Evolutionary conservation across 1,284 basidiomycete species (phyloP), one percentile per base, ranked within the genome.

Genomic region (Cystobasidium slooffiae): DNA sequence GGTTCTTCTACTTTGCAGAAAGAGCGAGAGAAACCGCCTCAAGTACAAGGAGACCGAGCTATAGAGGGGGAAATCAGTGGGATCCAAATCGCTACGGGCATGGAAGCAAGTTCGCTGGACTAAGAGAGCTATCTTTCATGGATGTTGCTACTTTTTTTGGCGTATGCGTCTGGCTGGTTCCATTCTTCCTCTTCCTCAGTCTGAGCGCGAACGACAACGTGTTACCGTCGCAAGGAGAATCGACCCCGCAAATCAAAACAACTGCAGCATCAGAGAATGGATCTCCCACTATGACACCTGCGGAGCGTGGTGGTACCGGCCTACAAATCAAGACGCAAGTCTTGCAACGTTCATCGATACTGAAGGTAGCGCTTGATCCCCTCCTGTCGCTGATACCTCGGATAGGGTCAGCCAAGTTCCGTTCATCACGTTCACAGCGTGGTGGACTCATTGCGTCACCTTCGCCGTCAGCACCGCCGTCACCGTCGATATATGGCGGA

Each of bases 181-280:
- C 94, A 7, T 83, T 97, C 41, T 97, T 94, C 83, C 83, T 97
- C 31, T 97, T 97, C 85, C 84, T 97, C 77, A 95, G 93, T 80
- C 84, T 97, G 72, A 95, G 92, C 78, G 94, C 94, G 10, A 97
- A 96, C 78, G 95, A 97, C 81, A 93, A 97, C 80, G 92, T 93
- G 1, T 86, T 97, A 14, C 95, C 94, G 0, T 84, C 83, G 0
- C 51, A 68, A 52, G 75, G 76, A 62, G 70, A 73, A n/a, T 44
- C 37, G n/a, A 73, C 70, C 2, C 70, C 70, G 6, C 62, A 65
- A 1, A 73, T 73, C 49, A 73, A 65, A 52, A 73, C 70, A 10
- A 73, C 70, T 9, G 46, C 70, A 44, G 70, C 70, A 9, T 73
- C 70, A 22, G 70, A 73, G 6, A 31, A n/a, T 14, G 55, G 55